Evolutionary conservation across 1,284 basidiomycete genomes (phyloP).

Genomic region (Laetiporus sulphureus): DNA sequence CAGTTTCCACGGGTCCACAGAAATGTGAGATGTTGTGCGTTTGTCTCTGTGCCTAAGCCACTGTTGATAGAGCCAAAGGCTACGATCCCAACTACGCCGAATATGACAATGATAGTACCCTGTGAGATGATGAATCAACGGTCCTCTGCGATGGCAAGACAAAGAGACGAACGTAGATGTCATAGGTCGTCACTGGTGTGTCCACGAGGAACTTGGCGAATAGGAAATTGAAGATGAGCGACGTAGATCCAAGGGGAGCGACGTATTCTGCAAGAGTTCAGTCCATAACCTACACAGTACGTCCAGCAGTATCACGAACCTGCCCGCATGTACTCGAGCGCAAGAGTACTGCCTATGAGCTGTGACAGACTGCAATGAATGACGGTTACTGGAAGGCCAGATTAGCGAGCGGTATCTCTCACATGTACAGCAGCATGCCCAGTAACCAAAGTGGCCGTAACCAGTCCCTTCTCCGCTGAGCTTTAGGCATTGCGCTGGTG

Average conservation of each 20-base stretch:
- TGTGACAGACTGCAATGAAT: constrained; percentile 65
- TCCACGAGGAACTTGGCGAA: constrained; percentile 81
- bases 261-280: constrained; percentile 58
- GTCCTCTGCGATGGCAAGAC: not conserved
- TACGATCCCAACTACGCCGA: constrained; percentile 82
- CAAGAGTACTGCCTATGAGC: constrained; percentile 79
- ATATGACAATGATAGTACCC: constrained; percentile 76
- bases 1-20: constrained; percentile 83
- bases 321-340: constrained; percentile 82
- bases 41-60: constrained; percentile 61
- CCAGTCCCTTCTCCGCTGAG: constrained; percentile 62
- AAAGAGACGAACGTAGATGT: constrained; percentile 58
- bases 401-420: not conserved
- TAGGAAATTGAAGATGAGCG: constrained; percentile 84
- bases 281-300: not conserved
- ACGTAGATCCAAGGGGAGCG: constrained; percentile 77
- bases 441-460: constrained; percentile 76
- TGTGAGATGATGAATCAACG: constrained; percentile 22
- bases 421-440: constrained; percentile 81
- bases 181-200: constrained; percentile 72
- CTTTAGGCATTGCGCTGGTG: constrained; percentile 65
- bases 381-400: not conserved
- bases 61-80: constrained; percentile 81
- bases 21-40: constrained; percentile 66
- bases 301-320: constrained; percentile 31